phyloP scores from a whole-genome alignment of 2,329 filamentous ascomycete genomes.

The Aspergillus piperis region DNA sequence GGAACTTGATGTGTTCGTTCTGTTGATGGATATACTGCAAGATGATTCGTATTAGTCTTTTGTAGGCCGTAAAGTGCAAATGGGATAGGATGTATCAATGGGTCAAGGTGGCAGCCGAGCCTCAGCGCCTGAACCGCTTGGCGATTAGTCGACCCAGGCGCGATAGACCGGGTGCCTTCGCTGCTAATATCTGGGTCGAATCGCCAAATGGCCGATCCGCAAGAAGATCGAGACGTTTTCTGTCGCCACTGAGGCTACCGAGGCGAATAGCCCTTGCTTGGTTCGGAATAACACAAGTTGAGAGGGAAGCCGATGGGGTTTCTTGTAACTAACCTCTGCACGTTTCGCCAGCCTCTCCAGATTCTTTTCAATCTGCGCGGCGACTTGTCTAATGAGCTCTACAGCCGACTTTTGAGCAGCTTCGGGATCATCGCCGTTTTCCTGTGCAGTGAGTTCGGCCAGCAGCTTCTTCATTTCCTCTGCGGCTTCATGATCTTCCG shows the following conservation, averaged over 20 bases:
- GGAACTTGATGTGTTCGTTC: constrained; percentile 45
- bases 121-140: neutral
- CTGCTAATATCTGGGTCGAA: neutral
- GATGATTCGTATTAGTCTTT: neutral
- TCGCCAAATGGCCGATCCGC: constrained; percentile 3
- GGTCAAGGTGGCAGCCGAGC: neutral
- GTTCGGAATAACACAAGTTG: neutral
- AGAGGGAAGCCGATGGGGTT: neutral
- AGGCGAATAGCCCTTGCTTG: neutral
- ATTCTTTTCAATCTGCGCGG: constrained; percentile 60
- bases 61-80: neutral
- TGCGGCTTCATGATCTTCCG: constrained; percentile 44
- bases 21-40: constrained; percentile 46
- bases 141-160: neutral
- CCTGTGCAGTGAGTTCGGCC: constrained; percentile 41
- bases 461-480: constrained; percentile 46
- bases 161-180: neutral
- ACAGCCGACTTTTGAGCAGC: constrained; percentile 38
- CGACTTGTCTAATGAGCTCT: constrained; percentile 47
- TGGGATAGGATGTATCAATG: neutral
- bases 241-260: neutral
- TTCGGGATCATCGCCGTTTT: constrained; percentile 34
- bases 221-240: constrained; percentile 3
- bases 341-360: constrained; percentile 45
- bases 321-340: constrained; percentile 41